Evolutionary conservation across 2,329 filamentous ascomycete species (phyloP).

Genomic region (Paecilomyces formosus): DNA sequence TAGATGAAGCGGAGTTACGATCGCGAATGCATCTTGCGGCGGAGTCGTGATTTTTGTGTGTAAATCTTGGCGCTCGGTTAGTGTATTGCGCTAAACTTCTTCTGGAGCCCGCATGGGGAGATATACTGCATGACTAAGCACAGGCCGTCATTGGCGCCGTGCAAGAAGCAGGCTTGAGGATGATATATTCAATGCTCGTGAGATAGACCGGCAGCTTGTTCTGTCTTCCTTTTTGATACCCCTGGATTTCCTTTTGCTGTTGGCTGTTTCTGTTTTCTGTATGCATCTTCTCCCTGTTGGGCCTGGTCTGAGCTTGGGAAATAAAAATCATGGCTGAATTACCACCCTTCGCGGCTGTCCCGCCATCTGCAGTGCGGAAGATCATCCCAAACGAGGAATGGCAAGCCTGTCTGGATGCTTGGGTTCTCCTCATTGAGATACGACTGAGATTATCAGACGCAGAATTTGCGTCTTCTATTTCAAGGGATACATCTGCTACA

Average conservation of each 20-base stretch:
- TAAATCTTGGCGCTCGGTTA: conserved; percentile 20
- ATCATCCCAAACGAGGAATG: conserved; percentile 65
- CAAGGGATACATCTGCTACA: conserved; percentile 52
- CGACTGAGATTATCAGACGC: conserved; percentile 54
- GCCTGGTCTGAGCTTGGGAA: neutral
- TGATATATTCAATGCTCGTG: conserved; percentile 5
- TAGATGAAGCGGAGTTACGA: neutral
- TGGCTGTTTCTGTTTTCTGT: neutral
- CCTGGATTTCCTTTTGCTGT: neutral
- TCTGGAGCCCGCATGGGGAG: neutral
- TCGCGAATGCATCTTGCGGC: neutral
- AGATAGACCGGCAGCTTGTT: neutral
- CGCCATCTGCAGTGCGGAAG: conserved; percentile 58
- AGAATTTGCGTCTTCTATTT: conserved; percentile 46
- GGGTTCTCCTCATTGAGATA: conserved; percentile 60
- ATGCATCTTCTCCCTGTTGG: neutral
- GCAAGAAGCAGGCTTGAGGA: conserved; percentile 14
- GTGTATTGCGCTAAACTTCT: conserved; percentile 16
- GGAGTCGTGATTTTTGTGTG: conserved; percentile 3
- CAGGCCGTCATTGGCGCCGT: neutral
- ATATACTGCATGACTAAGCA: conserved; percentile 6
- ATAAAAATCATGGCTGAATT: conserved; percentile 45
- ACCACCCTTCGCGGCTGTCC: conserved; percentile 72
- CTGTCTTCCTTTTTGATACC: neutral
- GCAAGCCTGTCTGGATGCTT: conserved; percentile 69